Conservation (phyloP, 2,329 filamentous ascomycete genomes). For the Plectosphaerella plurivora region DNA sequence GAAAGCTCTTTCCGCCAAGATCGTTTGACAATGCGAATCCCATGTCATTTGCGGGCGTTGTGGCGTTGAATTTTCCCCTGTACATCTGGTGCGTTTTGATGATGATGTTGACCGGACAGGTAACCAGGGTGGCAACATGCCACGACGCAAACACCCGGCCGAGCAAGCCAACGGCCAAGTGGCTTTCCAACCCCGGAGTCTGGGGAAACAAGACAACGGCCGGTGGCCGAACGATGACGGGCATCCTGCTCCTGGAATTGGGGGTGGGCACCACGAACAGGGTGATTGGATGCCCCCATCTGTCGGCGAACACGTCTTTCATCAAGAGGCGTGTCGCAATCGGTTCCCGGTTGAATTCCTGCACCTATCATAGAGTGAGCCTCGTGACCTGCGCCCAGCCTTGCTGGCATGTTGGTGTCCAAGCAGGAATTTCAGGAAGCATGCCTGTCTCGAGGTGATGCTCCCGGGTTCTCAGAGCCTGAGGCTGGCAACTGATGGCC, state of each 20-base stretch:
- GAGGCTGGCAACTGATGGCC: background rate
- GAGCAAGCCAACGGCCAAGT: too few relatives aligned
- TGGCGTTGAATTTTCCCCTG: too few relatives aligned
- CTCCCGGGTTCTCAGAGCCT: background rate
- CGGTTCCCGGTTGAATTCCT: background rate
- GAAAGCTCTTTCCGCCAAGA: too few relatives aligned
- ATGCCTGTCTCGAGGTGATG: background rate
- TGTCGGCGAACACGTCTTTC: background rate
- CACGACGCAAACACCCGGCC: too few relatives aligned
- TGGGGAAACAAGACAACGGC: background rate
- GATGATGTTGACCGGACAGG: too few relatives aligned
- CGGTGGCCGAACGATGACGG: background rate
- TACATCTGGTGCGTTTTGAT: too few relatives aligned
- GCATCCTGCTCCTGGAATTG: background rate
- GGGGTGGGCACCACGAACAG: background rate
- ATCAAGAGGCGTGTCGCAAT: background rate
- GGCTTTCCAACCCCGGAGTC: background rate
- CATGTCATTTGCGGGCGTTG: too few relatives aligned
- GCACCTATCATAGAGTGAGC: background rate
- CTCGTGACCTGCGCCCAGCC: background rate
- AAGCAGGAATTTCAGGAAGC: background rate
- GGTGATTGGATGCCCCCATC: background rate
- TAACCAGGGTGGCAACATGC: too few relatives aligned
- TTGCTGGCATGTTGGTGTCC: background rate
- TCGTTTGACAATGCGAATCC: too few relatives aligned